These are phyloP conservation scores for Schizothecium vesticola DNA, from an alignment of 495 filamentous ascomycete species.

Conservation along the genomic window DNA sequence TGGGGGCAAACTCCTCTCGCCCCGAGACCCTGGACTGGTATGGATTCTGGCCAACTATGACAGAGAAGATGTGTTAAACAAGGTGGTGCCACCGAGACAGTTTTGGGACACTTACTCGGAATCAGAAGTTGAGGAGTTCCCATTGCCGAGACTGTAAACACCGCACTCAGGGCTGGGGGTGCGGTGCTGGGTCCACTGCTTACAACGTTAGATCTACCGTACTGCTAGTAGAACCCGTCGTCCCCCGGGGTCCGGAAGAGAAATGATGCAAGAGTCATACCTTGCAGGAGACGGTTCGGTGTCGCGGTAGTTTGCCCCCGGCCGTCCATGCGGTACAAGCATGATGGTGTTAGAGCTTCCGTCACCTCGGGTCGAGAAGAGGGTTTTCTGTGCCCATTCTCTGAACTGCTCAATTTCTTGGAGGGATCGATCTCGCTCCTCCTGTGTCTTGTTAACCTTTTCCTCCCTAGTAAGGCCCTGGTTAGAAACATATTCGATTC, in stretches of 20 bases:
- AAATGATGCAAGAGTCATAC: too few relatives aligned
- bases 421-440: not conserved
- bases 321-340: not conserved
- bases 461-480: not conserved
- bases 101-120: not conserved
- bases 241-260: too few relatives aligned
- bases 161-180: too few relatives aligned
- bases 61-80: not conserved
- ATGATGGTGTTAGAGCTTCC: not conserved
- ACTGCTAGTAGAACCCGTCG: too few relatives aligned
- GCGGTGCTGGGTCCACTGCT: too few relatives aligned
- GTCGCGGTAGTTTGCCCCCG: constrained; percentile 3
- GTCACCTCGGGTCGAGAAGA: not conserved
- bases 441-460: not conserved
- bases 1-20: not conserved
- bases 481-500: too few relatives aligned
- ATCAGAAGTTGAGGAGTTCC: not conserved
- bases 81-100: not conserved
- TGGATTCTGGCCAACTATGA: not conserved
- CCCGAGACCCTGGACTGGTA: not conserved
- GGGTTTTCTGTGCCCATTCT: not conserved
- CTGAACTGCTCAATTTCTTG: not conserved
- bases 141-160: not conserved
- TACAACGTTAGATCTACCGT: too few relatives aligned
- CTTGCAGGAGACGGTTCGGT: too few relatives aligned